phyloP scores from a whole-genome alignment of 164 flowering plant genomes.

The Chimonanthus salicifolius region DNA sequence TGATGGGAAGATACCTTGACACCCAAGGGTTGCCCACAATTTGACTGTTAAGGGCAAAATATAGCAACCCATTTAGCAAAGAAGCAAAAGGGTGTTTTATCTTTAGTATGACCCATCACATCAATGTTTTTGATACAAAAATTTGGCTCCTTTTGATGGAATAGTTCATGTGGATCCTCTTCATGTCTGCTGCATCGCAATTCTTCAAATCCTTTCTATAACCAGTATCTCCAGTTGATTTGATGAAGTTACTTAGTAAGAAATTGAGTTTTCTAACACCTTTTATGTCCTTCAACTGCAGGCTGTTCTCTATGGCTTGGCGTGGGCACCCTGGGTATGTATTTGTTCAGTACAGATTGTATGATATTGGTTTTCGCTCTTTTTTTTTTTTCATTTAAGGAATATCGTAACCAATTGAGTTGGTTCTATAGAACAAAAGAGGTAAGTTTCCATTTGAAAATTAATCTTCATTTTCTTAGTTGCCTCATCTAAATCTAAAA shows the following conservation, averaged over 20 bases:
- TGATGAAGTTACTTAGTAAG: not conserved
- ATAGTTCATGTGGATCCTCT: not conserved
- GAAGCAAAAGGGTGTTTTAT: no score
- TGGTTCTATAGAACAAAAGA: not conserved
- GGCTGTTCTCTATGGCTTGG: conserved; percentile 78
- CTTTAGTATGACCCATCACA: not conserved
- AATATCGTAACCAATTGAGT: not conserved
- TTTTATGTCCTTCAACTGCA: conserved; percentile 18
- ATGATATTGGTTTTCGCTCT: no score
- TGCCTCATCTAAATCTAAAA: not conserved
- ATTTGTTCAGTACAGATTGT: conserved; percentile 2
- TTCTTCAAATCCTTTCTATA: not conserved
- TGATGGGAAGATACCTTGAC: no score
- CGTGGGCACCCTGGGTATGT: conserved; percentile 94
- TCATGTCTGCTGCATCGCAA: not conserved
- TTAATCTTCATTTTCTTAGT: not conserved
- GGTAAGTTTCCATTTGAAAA: not conserved
- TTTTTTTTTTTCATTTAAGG: not conserved
- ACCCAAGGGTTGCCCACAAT: no score
- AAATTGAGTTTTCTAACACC: not conserved
- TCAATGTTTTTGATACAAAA: not conserved
- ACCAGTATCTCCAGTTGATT: not conserved
- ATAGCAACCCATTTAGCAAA: no score
- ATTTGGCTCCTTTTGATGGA: not conserved
- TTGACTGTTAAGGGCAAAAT: no score